Base-by-base conservation (phyloP, 2,329 filamentous ascomycete species). In the Penicillium sp. region DNA sequence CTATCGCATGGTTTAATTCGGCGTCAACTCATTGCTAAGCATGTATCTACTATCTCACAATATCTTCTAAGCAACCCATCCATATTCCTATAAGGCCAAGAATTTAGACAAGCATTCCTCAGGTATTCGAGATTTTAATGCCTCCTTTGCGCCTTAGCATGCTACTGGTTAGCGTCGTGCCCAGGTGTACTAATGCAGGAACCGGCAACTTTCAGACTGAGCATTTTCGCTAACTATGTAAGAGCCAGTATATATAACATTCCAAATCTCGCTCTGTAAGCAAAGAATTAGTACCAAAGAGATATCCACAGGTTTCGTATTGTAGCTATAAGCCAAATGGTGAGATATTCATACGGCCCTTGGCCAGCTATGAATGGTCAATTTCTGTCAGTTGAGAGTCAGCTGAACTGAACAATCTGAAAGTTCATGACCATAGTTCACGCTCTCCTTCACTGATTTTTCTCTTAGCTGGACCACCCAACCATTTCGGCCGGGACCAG, bases 371-470 rank as follows among this genome's bases (percentile, higher is more conserved):
- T 41, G 19, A 21, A 10, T 22, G 39, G 19, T 22, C 19, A 41
- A 22, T n/a, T 47, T 41, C n/a, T 57, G 14, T 49, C 14, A 33
- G 11, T 19, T 27, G 1, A 31, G 8, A 26, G 29, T 48, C 10
- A 56, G 43, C 33, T 26, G 33, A n/a, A 9, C 39, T 13, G 19
- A 48, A 16, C 14, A 33, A 26, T 9, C 22, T 7, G 26, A 5
- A 8, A 37, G 13, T 3, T 65, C 54, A 67, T 53, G 58, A 60
- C 58, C 61, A 67, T 24, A 67, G 39, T 14, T 66, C 65, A 27
- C 57, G 52, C 10, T 64, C 64, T 10, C 22, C 33, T 47, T n/a
- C n/a, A 31, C 45, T 52, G 55, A n/a, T 52, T 50, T 27, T 61
- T 48, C 19, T 43, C 10, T 21, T 21, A 16, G 16, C 6, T 26